Percentiles rank a stretch among this genome's conserved stretches.
Conservation (phyloP, 2,329 filamentous ascomycete genomes). For the Massarina eburnea region DNA sequence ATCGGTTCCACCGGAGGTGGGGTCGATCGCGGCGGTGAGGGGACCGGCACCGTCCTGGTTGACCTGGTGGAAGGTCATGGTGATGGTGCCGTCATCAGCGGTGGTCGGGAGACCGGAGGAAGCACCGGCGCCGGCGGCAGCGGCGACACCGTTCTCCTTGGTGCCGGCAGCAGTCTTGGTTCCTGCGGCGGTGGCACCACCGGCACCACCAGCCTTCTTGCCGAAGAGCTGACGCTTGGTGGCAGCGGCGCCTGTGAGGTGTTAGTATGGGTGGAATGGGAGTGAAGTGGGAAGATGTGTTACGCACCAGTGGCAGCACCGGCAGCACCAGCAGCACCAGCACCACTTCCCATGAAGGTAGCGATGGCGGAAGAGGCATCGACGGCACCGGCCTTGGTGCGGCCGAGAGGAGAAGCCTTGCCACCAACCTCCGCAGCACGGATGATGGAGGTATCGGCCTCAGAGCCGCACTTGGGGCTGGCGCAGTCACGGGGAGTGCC, state of each 20-base stretch:
- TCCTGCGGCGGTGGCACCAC: conserved; percentile 43
- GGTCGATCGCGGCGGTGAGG: conserved; percentile 61
- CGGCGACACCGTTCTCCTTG: conserved; percentile 56
- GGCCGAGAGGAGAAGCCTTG: conserved; percentile 63
- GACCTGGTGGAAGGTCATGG: conserved; percentile 68
- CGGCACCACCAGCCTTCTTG: conserved; percentile 22
- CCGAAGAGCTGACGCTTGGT: conserved; percentile 30
- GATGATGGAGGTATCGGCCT: conserved; percentile 72
- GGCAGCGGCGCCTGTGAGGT: conserved; percentile 1
- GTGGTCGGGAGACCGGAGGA: conserved; percentile 61
- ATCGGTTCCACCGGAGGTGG: conserved; percentile 65
- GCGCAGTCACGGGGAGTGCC: conserved; percentile 70
- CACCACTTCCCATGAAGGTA: conserved; percentile 56
- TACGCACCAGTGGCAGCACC: conserved; percentile 6
- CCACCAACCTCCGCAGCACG: conserved; percentile 60
- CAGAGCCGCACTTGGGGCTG: conserved; percentile 62
- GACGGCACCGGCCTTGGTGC: conserved; percentile 63
- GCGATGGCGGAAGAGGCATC: conserved; percentile 59
- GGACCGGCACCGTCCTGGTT: conserved; percentile 72
- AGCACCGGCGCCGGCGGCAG: conserved; percentile 58
- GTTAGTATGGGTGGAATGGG: not conserved
- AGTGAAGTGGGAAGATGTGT: not conserved
- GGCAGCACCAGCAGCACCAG: conserved; percentile 7
- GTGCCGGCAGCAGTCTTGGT: conserved; percentile 52
- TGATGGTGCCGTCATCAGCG: conserved; percentile 61